Base-by-base conservation (phyloP, 1,139 yeast species). In the Yamadazyma triangularis region DNA sequence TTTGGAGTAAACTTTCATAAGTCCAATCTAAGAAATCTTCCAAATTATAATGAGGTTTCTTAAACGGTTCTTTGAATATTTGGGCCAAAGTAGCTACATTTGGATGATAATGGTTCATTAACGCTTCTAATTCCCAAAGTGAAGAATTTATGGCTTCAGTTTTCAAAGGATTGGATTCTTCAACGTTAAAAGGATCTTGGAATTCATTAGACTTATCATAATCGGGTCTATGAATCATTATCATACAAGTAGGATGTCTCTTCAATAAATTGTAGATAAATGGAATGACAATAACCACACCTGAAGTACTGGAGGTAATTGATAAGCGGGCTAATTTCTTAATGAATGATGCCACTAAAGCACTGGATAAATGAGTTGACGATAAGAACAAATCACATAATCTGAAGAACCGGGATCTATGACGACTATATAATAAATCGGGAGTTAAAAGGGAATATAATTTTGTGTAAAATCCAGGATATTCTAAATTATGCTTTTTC, bases 21-120 rank as follows among this genome's bases (percentile, higher is more conserved):
- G 82, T 79, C 87, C 96, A 91, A 56, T 89, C 96, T 50, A 91
- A 63, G 61, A 91, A 91, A 56, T 91, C 98, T 52, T 91, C 98
- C 67, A 91, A 68, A 51, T 85, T 84, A 56, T 93, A 91, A 45
- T 74, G 74, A 36, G 84, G 81, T 55, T 91, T 93, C 50, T 81
- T 77, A 60, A 91, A 89, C 3, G 96, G 96, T 54, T 91, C 96
- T 14, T 79, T 71, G 52, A 85, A 83, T 24, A 91, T 85, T 51
- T 78, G 81, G 9, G 96, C 96, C 46, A 91, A 65, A 0, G 96
- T 84, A 2, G 96, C 91, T 13, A 93, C 86, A 48, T 91, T 91
- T 8, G 98, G 97, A 57, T 91, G 97, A 51, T 87, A 91, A 55
- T 91, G 99, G n/a, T 74, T 60, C 69, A 81, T 78, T 37, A 85